These are phyloP conservation scores for Colletotrichum liaoningense DNA, from an alignment of 2,329 filamentous ascomycete genomes.

Conservation along the genomic window DNA sequence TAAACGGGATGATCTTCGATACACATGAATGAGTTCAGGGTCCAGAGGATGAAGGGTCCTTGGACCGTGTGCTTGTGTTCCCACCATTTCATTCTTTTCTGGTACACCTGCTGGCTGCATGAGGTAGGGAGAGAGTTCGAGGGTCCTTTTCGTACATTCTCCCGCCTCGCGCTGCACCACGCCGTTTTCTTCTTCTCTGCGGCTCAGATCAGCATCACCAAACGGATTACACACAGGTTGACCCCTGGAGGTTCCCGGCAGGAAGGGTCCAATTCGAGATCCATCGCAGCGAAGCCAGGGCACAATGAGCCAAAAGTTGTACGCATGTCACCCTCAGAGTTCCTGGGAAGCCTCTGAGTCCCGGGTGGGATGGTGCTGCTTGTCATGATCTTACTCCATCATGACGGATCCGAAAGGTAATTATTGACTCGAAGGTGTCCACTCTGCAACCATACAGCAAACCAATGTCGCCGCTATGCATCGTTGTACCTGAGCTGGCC, in stretches of 20 bases:
- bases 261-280: conserved; percentile 6
- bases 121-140: neutral
- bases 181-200: neutral
- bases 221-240: conserved; percentile 15
- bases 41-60: neutral
- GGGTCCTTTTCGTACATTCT: neutral
- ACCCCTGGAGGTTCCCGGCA: conserved; percentile 5
- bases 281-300: conserved; percentile 3
- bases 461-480: neutral
- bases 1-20: neutral
- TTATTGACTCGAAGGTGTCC: neutral
- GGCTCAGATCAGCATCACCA: conserved; percentile 8
- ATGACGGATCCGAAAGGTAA: conserved; percentile 28
- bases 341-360: neutral
- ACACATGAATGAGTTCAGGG: neutral
- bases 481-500: neutral
- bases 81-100: neutral
- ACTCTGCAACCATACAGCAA: neutral
- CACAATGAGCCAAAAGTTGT: neutral
- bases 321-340: neutral
- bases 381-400: conserved; percentile 7
- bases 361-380: neutral
- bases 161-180: neutral
- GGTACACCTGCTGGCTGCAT: neutral
- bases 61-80: neutral